Evolutionary conservation across 805 yeast genomes (phyloP), one percentile per base, ranked within the genome.

Genomic region (Cyberlindnera meyerae): DNA sequence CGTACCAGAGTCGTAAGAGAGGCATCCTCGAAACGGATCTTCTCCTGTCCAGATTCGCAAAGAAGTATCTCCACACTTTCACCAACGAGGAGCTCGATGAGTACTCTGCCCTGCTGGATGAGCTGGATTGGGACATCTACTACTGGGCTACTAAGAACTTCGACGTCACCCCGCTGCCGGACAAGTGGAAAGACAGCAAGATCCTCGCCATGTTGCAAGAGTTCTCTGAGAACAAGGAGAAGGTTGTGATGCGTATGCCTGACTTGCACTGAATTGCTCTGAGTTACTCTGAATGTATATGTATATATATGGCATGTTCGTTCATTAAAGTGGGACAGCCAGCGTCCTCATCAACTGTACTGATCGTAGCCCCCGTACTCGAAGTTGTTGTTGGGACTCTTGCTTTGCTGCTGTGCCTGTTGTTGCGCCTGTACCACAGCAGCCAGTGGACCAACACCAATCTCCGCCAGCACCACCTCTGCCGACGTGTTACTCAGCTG

Each of bases 81-180:
- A 66, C 71, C 11, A 60, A 65, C 42, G 80, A 70, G 37, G 82
- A 87, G 61, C 66, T 93, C 36, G 82, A 77, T 31, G 97, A 93
- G 60, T 93, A 86, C 60, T 97, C 90, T 55, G 57, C 70, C 39
- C 62, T 93, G 40, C 70, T 93, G 55, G 95, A 93, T 60, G 95
- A 90, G 61, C 76, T 90, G n/a, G 98, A 93, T 61, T 93, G 98
- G 98, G 98, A 93, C 61, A 89, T 93, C 43, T 93, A 86, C 61
- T 93, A 93, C 65, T 90, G 98, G 98, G 95, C 95, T 18, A 87
- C 97, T 3, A 76, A 75, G 47, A 86, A 89, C 58, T 84, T 65
- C 52, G 78, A 75, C 24, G 77, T 84, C 14, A 84, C 89, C 31
- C 95, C 95, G 11, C 68, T 90, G 45, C 97, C 97, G 12, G 87